Conservation (phyloP, 805 yeast genomes). For the Pichia membranifaciens region DNA sequence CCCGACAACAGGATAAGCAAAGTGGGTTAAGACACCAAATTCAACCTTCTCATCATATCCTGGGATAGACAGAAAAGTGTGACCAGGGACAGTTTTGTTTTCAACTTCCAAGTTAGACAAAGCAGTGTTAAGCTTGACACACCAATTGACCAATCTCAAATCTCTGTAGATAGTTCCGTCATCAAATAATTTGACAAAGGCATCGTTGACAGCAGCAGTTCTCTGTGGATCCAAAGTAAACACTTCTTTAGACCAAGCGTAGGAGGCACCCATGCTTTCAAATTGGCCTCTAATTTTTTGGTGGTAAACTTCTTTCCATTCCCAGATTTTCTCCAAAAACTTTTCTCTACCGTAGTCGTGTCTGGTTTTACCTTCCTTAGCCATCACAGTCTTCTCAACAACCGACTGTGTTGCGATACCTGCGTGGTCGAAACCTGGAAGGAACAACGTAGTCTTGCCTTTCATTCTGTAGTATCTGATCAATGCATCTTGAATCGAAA, state of each 20-base stretch:
- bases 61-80: slow-evolving; percentile 77
- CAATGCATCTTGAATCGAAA: slow-evolving; percentile 88
- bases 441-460: slow-evolving; percentile 86
- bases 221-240: slow-evolving; percentile 83
- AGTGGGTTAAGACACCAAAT: slow-evolving; percentile 95
- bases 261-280: slow-evolving; percentile 87
- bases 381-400: slow-evolving; percentile 94
- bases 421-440: slow-evolving; percentile 98
- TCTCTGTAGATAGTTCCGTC: slow-evolving; percentile 96
- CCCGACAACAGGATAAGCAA: slow-evolving; percentile 82
- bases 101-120: slow-evolving; percentile 95
- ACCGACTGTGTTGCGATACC: slow-evolving; percentile 99
- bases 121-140: slow-evolving; percentile 89
- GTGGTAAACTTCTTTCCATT: slow-evolving; percentile 96
- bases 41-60: slow-evolving; percentile 86
- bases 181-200: slow-evolving; percentile 85
- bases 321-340: slow-evolving; percentile 88
- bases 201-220: slow-evolving; percentile 78
- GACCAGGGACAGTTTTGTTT: slow-evolving; percentile 80
- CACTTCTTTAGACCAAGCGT: slow-evolving; percentile 93
- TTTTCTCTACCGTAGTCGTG: slow-evolving; percentile 94
- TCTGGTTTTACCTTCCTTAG: slow-evolving; percentile 79
- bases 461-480: slow-evolving; percentile 95
- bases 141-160: slow-evolving; percentile 91
- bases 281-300: slow-evolving; percentile 78